A percentile compares a stretch with the other conserved stretches of the same genome.
phyloP scores from a whole-genome alignment of 2,329 filamentous ascomycete species.

The Aquanectria penicillioides region DNA sequence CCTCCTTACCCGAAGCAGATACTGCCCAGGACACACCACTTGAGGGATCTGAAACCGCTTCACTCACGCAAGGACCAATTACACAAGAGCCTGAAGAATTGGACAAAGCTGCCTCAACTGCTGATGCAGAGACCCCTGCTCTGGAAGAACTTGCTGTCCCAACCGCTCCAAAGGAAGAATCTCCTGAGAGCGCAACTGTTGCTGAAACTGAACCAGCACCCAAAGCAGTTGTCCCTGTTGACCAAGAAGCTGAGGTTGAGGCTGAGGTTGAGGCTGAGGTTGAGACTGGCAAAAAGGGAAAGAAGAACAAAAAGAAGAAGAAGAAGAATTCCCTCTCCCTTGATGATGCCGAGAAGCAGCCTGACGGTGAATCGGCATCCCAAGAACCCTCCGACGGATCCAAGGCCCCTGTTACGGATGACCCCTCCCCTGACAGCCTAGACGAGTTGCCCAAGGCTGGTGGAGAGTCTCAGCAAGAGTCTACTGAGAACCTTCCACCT shows the following conservation, averaged over 20 bases:
- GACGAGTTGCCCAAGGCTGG: slow-evolving; percentile 15
- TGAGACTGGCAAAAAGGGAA: slow-evolving; percentile 37
- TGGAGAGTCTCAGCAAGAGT: no score
- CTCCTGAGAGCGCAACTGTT: not conserved
- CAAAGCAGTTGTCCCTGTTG: slow-evolving; percentile 14
- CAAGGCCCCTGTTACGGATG: slow-evolving; percentile 16
- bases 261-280: slow-evolving; percentile 9
- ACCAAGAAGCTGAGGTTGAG: not conserved
- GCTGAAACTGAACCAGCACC: not conserved
- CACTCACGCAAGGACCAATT: slow-evolving; percentile 18
- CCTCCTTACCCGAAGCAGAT: slow-evolving; percentile 27
- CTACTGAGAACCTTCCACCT: slow-evolving; percentile 12
- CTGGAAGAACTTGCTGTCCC: slow-evolving; percentile 36
- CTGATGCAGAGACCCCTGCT: not conserved
- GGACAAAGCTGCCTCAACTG: not conserved
- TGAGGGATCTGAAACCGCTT: slow-evolving; percentile 20
- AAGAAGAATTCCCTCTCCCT: slow-evolving; percentile 31
- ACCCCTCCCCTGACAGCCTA: slow-evolving; percentile 7
- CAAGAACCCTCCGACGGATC: slow-evolving; percentile 22
- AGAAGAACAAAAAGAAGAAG: slow-evolving; percentile 53
- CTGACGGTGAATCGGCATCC: slow-evolving; percentile 20
- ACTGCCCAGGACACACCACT: slow-evolving; percentile 7
- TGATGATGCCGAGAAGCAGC: slow-evolving; percentile 29
- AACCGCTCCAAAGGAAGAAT: not conserved
- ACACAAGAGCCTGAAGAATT: slow-evolving; percentile 5